phyloP scores from a whole-genome alignment of 176 grass and related monocot genomes.

The Elaeis guineensis region DNA sequence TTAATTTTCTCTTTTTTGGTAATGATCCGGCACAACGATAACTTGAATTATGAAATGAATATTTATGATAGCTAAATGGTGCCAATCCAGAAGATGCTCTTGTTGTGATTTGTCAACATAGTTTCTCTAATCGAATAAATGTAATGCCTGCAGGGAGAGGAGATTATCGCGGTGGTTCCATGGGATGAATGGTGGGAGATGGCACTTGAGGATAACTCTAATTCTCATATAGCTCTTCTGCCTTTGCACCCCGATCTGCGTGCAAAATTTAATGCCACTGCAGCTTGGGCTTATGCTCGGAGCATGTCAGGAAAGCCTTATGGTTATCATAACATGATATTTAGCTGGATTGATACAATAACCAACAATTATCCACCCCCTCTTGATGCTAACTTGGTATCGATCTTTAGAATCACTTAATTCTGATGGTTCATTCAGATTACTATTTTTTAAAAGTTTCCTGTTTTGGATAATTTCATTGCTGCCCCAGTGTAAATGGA shows the following conservation, averaged over 20 bases:
- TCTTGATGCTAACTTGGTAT: slow-evolving; percentile 92
- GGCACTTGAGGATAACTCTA: slow-evolving; percentile 72
- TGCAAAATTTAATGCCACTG: slow-evolving; percentile 68
- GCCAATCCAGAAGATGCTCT: too few relatives aligned
- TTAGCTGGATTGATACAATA: slow-evolving; percentile 95
- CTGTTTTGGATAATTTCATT: too few relatives aligned
- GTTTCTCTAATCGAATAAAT: slow-evolving; percentile 5
- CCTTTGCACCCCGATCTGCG: slow-evolving; percentile 71
- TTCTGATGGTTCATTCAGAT: too few relatives aligned
- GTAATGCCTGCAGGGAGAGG: slow-evolving; percentile 60
- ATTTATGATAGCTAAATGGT: too few relatives aligned
- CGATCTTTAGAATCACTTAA: slow-evolving; percentile 8
- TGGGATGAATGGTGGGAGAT: slow-evolving; percentile 96
- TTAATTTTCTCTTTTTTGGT: too few relatives aligned
- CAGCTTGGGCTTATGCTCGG: slow-evolving; percentile 74
- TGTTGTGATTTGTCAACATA: background rate
- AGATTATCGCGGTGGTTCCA: slow-evolving; percentile 84
- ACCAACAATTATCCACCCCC: slow-evolving; percentile 80
- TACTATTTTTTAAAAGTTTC: too few relatives aligned
- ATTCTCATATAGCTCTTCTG: slow-evolving; percentile 81
- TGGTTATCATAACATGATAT: slow-evolving; percentile 99
- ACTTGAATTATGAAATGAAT: too few relatives aligned
- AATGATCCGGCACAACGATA: too few relatives aligned
- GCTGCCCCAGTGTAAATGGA: too few relatives aligned
- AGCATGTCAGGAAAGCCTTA: slow-evolving; percentile 91